Percentiles rank a stretch among this genome's conserved stretches.
Evolutionary conservation across 495 filamentous ascomycete species (phyloP).

Genomic region (Delitschia confertaspora): DNA sequence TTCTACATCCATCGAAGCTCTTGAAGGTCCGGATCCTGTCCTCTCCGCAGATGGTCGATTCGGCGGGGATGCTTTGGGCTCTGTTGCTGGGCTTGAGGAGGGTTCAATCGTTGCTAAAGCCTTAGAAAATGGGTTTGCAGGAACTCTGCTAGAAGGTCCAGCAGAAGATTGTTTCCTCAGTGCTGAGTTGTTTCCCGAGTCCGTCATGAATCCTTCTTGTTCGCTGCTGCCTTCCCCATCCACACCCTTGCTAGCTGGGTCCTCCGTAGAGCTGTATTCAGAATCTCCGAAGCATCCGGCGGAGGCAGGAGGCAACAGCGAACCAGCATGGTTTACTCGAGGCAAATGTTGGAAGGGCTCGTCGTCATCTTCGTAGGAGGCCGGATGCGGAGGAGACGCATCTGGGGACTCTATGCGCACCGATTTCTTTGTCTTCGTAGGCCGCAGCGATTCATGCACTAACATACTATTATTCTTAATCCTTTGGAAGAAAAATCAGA

Average conservation of each 20-base stretch:
- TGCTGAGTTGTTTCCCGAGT: slow-evolving; percentile 17
- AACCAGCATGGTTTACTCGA: background rate
- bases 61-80: slow-evolving; percentile 1
- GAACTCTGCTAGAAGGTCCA: slow-evolving; percentile 6
- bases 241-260: slow-evolving; percentile 3
- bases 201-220: slow-evolving; percentile 10
- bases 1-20: slow-evolving; percentile 32
- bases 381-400: slow-evolving; percentile 19
- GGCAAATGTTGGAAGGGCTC: slow-evolving; percentile 1
- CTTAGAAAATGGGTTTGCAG: slow-evolving; percentile 32
- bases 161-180: slow-evolving; percentile 15
- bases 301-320: slow-evolving; percentile 5
- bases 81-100: no score
- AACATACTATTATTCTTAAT: slow-evolving; percentile 20
- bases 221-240: no score
- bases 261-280: slow-evolving; percentile 7
- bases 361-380: slow-evolving; percentile 8
- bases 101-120: slow-evolving; percentile 33
- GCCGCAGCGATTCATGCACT: slow-evolving; percentile 8
- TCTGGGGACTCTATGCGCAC: slow-evolving; percentile 28
- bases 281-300: slow-evolving; percentile 12
- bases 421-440: slow-evolving; percentile 25
- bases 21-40: slow-evolving; percentile 3
- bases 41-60: slow-evolving; percentile 18
- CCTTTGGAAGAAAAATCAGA: slow-evolving; percentile 1